Percentiles rank a stretch among this genome's conserved stretches.
Conservation (phyloP, 2,329 filamentous ascomycete species). For the Myriosclerotinia curreyana region DNA sequence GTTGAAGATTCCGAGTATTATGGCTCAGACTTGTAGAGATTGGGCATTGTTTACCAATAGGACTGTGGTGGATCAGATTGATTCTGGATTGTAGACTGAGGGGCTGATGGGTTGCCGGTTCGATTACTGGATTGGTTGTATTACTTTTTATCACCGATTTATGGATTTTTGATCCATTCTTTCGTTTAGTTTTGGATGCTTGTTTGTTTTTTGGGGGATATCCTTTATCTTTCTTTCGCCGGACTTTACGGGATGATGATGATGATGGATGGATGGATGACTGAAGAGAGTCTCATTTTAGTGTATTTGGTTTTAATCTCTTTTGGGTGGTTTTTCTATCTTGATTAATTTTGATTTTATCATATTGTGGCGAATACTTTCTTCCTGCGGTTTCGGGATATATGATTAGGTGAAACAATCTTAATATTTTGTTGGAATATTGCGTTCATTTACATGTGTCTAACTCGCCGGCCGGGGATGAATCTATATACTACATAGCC, state of each 20-base stretch:
- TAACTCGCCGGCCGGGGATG: too few species aligned
- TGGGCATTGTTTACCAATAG: constrained; percentile 50
- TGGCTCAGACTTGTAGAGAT: constrained; percentile 53
- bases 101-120: neutral
- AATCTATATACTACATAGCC: too few species aligned
- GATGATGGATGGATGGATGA: neutral
- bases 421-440: too few species aligned
- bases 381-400: too few species aligned
- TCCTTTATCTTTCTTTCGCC: too few species aligned
- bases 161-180: neutral
- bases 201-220: neutral
- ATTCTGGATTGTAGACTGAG: constrained; percentile 44
- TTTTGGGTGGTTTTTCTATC: neutral
- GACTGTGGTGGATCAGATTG: constrained; percentile 50
- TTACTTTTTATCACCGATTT: neutral
- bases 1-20: constrained; percentile 48
- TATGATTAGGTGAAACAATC: neutral
- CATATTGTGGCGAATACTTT: too few species aligned
- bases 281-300: neutral
- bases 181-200: neutral
- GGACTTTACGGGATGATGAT: neutral
- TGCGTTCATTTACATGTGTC: too few species aligned
- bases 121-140: neutral
- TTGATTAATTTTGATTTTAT: neutral
- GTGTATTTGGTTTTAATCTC: neutral